Percentiles rank a stretch among this genome's conserved stretches.
These are phyloP conservation scores for Xylaria grammica DNA, from an alignment of 495 filamentous ascomycete species.

Conservation along the genomic window DNA sequence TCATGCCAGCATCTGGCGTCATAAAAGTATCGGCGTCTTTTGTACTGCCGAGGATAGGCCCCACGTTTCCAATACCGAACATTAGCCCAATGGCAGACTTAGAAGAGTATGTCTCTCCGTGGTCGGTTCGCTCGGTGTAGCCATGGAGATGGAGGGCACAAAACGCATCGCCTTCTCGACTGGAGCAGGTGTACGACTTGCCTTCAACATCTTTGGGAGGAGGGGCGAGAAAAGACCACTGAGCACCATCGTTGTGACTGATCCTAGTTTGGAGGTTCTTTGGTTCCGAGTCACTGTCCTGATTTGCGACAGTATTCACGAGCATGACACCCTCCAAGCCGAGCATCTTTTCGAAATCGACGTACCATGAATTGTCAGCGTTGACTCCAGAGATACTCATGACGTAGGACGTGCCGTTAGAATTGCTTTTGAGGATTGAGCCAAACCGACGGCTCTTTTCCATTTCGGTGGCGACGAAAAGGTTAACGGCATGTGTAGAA, in stretches of 20 bases:
- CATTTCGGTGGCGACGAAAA: constrained; percentile 81
- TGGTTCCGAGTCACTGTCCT: constrained; percentile 60
- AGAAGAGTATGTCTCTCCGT: constrained; percentile 82
- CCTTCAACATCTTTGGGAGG: constrained; percentile 70
- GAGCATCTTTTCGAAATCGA: constrained; percentile 95
- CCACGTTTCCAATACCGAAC: constrained; percentile 91
- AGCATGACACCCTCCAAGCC: constrained; percentile 88
- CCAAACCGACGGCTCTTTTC: constrained; percentile 69
- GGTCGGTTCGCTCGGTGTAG: constrained; percentile 86
- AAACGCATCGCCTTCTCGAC: constrained; percentile 56
- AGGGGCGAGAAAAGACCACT: constrained; percentile 77
- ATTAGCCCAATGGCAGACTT: constrained; percentile 88
- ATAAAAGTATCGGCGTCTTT: constrained; percentile 84
- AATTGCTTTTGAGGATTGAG: constrained; percentile 95
- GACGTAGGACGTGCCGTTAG: constrained; percentile 94
- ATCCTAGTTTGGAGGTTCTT: constrained; percentile 90
- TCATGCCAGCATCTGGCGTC: constrained; percentile 84
- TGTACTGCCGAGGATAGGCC: constrained; percentile 63
- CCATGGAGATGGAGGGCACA: constrained; percentile 93
- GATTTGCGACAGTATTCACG: constrained; percentile 83
- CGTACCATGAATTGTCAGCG: constrained; percentile 72
- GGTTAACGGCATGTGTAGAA: constrained; percentile 88
- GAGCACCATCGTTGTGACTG: constrained; percentile 91
- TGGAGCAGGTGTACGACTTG: constrained; percentile 71
- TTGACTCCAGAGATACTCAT: constrained; percentile 79